phyloP scores from a whole-genome alignment of 768 basidiomycete species.

The Pleurotus eryngii region DNA sequence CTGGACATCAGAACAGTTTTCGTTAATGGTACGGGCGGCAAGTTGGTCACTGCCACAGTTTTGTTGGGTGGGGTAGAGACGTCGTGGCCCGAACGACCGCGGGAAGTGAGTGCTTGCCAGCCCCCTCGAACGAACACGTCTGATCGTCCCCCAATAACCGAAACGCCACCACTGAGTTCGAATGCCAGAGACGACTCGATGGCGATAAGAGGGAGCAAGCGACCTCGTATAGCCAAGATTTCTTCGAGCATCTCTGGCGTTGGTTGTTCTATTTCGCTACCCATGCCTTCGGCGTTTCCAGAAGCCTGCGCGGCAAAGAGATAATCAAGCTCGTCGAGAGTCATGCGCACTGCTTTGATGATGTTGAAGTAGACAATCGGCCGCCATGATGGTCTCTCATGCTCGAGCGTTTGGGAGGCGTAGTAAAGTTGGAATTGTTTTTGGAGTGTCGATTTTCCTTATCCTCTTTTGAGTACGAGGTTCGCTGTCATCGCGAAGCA shows the following conservation, averaged over 20 bases:
- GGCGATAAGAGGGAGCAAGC: constrained; percentile 60
- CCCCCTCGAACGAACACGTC: constrained; percentile 70
- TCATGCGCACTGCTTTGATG: constrained; percentile 73
- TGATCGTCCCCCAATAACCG: constrained; percentile 54
- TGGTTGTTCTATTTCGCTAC: constrained; percentile 17
- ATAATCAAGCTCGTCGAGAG: constrained; percentile 67
- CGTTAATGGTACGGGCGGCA: constrained; percentile 53
- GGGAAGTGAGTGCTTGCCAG: constrained; percentile 61
- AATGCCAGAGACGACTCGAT: constrained; percentile 66
- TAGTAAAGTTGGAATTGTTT: constrained; percentile 86
- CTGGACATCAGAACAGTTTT: constrained; percentile 48
- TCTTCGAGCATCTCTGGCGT: constrained; percentile 29
- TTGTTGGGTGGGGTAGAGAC: constrained; percentile 17
- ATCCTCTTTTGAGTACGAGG: constrained; percentile 13
- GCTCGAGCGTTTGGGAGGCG: constrained; percentile 64
- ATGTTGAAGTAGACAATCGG: constrained; percentile 83
- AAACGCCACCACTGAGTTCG: constrained; percentile 64
- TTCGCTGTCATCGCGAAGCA: background rate
- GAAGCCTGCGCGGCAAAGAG: constrained; percentile 36
- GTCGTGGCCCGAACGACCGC: constrained; percentile 32
- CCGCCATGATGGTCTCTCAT: constrained; percentile 72
- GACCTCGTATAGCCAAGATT: constrained; percentile 48
- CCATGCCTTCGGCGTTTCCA: constrained; percentile 17
- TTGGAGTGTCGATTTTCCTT: constrained; percentile 78
- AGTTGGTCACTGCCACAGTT: constrained; percentile 43